Evolutionary conservation across 108 stramenopile species (phyloP), one percentile per base, ranked within the genome.

Genomic region (Cylindrotheca fusiformis): DNA sequence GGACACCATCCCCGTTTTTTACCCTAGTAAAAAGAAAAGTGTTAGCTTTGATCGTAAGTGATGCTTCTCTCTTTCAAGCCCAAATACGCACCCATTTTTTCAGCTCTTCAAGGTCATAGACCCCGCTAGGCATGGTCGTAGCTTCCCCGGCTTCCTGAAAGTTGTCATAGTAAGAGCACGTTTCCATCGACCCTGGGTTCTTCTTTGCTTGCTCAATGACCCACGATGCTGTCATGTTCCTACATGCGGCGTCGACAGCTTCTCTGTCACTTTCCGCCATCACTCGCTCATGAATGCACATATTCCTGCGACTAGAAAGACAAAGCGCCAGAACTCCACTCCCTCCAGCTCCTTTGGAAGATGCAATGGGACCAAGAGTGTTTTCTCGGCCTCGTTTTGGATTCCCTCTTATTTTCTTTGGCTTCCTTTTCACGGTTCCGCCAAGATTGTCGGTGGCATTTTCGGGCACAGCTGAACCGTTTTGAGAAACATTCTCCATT

Each of bases 151-250:
- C 95, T n/a, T 76, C 78, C 57, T 81, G 83, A 62, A 96, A 98
- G 17, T 77, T 80, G 74, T 98, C 96, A 62, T 80, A 99, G 67
- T 88, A 99, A 23, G 67, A 48, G 78, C 99, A 99, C 2, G 97
- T 96, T 62, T 90, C 95, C 23, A 81, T 65, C 3, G 79, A 75
- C 22, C 81, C 90, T 2, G 84, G 83, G 47, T 74, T 75, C 52
- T 80, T 76, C 33, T 78, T 62, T 31, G 91, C 88, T 32, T 78
- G 71, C 44, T 93, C 86, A 10, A 94, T 51, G 10, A 95, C 98
- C 99, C 99, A 99, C 4, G 93, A 86, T 1, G 99, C 98, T 10
- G 98, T 99, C 94, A 96, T 94, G 36, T 78, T 82, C 22, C 99
- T 78, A 70, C 99, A 99, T 2, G 91, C 94, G 18, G 95, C 79